phyloP scores from a whole-genome alignment of 192 early-diverging fungal species.

The Coemansia sp. region DNA sequence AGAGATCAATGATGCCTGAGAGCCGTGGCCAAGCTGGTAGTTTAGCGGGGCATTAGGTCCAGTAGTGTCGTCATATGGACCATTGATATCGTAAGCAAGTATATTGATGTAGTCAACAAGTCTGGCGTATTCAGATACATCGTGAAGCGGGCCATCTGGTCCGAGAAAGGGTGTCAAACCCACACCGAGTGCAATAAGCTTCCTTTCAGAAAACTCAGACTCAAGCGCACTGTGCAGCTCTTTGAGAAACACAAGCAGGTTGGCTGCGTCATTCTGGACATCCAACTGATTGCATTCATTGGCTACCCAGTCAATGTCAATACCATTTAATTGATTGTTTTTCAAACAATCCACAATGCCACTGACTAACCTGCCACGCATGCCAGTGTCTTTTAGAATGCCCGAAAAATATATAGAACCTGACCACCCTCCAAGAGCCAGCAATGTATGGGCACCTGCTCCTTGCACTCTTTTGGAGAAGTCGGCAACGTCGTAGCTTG shows the following conservation, averaged over 20 bases:
- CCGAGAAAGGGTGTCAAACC: constrained; percentile 60
- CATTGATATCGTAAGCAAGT: constrained; percentile 66
- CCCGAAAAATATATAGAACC: constrained; percentile 63
- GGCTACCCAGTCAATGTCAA: constrained; percentile 68
- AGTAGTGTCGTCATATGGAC: constrained; percentile 51
- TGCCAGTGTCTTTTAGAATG: constrained; percentile 40
- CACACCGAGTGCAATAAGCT: constrained; percentile 62
- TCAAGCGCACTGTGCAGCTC: constrained; percentile 60
- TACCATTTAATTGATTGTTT: constrained; percentile 56
- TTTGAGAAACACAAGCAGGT: constrained; percentile 59
- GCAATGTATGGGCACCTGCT: constrained; percentile 47
- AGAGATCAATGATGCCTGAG: constrained; percentile 40
- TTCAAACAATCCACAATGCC: constrained; percentile 47
- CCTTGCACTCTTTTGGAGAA: constrained; percentile 26
- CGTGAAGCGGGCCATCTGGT: constrained; percentile 50
- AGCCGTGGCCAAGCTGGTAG: constrained; percentile 21
- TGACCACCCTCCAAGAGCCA: constrained; percentile 76
- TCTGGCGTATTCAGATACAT: constrained; percentile 61
- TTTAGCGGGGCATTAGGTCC: constrained; percentile 65
- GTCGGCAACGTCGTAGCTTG: constrained; percentile 20
- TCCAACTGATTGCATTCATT: constrained; percentile 60
- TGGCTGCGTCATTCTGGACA: constrained; percentile 58
- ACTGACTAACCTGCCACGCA: constrained; percentile 35
- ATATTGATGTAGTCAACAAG: constrained; percentile 67
- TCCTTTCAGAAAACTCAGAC: constrained; percentile 26